These are phyloP conservation scores for Ophiostoma tasmaniense DNA, from an alignment of 2,329 filamentous ascomycete genomes.

Conservation along the genomic window DNA sequence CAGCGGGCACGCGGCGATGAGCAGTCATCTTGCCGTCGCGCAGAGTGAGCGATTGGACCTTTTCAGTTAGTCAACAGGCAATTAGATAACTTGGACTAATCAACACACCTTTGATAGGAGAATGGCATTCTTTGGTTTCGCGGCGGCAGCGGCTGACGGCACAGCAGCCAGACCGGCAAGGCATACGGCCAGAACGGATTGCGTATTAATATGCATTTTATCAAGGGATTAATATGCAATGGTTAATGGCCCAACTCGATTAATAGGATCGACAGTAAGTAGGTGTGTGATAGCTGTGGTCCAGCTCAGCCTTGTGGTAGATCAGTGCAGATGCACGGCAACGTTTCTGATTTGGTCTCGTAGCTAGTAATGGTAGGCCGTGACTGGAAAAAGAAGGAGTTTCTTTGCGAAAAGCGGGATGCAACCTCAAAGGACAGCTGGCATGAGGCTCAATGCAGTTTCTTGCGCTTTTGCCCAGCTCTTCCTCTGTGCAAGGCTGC, in stretches of 20 bases:
- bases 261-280: background rate
- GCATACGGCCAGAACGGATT: background rate
- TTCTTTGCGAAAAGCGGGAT: background rate
- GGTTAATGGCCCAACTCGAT: background rate
- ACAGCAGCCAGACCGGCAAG: slow-evolving; percentile 8
- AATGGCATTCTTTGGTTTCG: slow-evolving; percentile 41
- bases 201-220: slow-evolving; percentile 7
- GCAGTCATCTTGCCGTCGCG: slow-evolving; percentile 57
- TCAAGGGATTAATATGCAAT: background rate
- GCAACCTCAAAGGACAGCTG: background rate
- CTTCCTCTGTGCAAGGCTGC: background rate
- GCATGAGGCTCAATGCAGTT: background rate
- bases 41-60: slow-evolving; percentile 70
- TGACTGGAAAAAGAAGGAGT: background rate
- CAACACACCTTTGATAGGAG: slow-evolving; percentile 55
- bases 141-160: background rate
- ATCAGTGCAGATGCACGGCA: background rate
- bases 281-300: background rate
- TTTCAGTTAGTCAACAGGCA: slow-evolving; percentile 26
- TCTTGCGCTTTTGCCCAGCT: background rate
- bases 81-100: background rate
- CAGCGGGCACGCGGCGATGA: slow-evolving; percentile 64
- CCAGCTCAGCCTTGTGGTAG: background rate
- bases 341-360: too few species aligned
- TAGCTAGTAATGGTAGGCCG: too few species aligned